phyloP scores from a whole-genome alignment of 495 filamentous ascomycete genomes.

The Beverwykella pulmonaria region DNA sequence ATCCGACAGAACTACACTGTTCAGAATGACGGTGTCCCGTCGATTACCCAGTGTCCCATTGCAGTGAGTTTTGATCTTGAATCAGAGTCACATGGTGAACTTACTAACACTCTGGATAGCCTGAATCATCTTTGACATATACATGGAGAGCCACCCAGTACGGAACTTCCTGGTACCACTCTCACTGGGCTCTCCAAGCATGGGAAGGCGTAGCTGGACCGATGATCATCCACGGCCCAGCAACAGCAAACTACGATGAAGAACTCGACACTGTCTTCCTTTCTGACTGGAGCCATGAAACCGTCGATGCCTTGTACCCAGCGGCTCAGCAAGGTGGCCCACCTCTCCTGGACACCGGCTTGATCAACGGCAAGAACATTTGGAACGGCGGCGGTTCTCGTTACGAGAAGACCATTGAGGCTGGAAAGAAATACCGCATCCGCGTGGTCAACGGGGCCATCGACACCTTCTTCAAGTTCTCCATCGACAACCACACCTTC shows the following conservation, averaged over 20 bases:
- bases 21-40: constrained; percentile 64
- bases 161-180: constrained; percentile 57
- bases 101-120: constrained; percentile 25
- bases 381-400: constrained; percentile 42
- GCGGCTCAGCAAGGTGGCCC: constrained; percentile 39
- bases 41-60: constrained; percentile 71
- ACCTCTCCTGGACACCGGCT: constrained; percentile 8
- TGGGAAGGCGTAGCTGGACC: constrained; percentile 41
- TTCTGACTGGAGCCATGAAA: constrained; percentile 34
- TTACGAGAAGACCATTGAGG: constrained; percentile 36
- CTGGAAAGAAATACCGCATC: constrained; percentile 40
- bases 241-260: constrained; percentile 46
- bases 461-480: constrained; percentile 34
- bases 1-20: constrained; percentile 63
- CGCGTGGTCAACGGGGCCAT: constrained; percentile 43
- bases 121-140: constrained; percentile 41
- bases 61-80: constrained; percentile 49
- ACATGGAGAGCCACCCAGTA: constrained; percentile 49
- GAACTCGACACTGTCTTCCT: constrained; percentile 35
- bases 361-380: constrained; percentile 45
- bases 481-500: constrained; percentile 41
- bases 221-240: constrained; percentile 47
- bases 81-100: background rate
- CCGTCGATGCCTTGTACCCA: constrained; percentile 17
- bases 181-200: constrained; percentile 54